A percentile compares a stretch with the other conserved stretches of the same genome.
Evolutionary conservation across 805 yeast species (phyloP).

Genomic region (Pichia scutulata): DNA sequence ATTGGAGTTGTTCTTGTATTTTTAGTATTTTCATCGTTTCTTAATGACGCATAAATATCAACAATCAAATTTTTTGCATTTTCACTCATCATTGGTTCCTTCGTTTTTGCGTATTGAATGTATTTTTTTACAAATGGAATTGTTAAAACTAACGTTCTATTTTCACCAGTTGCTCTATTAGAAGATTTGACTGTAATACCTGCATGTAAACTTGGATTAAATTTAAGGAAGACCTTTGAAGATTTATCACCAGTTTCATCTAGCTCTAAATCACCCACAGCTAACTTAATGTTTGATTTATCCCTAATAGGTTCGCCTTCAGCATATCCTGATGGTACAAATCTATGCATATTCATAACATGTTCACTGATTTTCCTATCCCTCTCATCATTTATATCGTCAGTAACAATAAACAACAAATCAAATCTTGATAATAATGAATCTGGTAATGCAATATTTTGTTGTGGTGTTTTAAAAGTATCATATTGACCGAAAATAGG

Average conservation of each 20-base stretch:
- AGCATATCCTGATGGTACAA: slow-evolving; percentile 73
- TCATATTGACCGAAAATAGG: slow-evolving; percentile 97
- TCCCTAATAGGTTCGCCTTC: slow-evolving; percentile 95
- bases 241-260: slow-evolving; percentile 38
- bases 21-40: slow-evolving; percentile 60
- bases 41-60: slow-evolving; percentile 65
- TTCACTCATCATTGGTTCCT: slow-evolving; percentile 74
- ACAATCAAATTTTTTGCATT: slow-evolving; percentile 78
- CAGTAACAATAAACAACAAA: slow-evolving; percentile 89
- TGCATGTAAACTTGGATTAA: slow-evolving; percentile 64
- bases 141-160: slow-evolving; percentile 43
- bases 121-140: slow-evolving; percentile 87
- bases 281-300: slow-evolving; percentile 55
- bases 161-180: slow-evolving; percentile 10
- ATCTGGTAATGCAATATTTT: slow-evolving; percentile 94
- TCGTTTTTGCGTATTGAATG: slow-evolving; percentile 86
- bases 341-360: slow-evolving; percentile 89
- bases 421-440: slow-evolving; percentile 95
- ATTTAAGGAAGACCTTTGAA: slow-evolving; percentile 74
- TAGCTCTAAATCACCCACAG: slow-evolving; percentile 64
- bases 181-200: slow-evolving; percentile 20
- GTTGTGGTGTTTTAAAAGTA: slow-evolving; percentile 91
- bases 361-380: slow-evolving; percentile 91
- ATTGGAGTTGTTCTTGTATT: slow-evolving; percentile 84
- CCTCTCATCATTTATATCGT: slow-evolving; percentile 77